Percentiles rank a stretch among this genome's conserved stretches.
Evolutionary conservation across 441 rosid species (phyloP).

Genomic region (Euphorbia celastroides): DNA sequence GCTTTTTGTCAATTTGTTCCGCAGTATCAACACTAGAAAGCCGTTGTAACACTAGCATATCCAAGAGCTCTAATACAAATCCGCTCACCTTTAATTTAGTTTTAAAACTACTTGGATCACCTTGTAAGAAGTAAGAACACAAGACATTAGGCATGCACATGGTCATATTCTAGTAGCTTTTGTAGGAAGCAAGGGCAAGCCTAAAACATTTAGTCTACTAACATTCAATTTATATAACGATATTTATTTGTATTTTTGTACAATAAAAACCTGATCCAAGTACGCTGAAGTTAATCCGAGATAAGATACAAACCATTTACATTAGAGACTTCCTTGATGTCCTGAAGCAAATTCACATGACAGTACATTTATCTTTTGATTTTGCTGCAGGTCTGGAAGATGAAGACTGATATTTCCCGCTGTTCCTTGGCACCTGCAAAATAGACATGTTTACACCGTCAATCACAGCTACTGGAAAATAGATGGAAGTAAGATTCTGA

Average conservation of each 20-base stretch:
- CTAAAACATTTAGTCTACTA: neutral
- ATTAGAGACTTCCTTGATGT: conserved; percentile 21
- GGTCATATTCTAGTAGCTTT: neutral
- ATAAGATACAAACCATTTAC: conserved; percentile 38
- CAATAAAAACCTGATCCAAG: conserved; percentile 18
- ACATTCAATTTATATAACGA: conserved; percentile 13
- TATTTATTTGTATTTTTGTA: conserved; percentile 10
- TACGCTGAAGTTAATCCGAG: conserved; percentile 9
- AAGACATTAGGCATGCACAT: neutral
- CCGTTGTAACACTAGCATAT: conserved; percentile 9
- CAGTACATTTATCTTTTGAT: conserved; percentile 70
- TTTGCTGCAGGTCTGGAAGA: conserved; percentile 56
- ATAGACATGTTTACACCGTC: neutral
- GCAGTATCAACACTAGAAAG: conserved; percentile 23
- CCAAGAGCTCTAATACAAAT: neutral
- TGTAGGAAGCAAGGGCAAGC: neutral
- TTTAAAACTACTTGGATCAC: neutral
- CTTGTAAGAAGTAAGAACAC: neutral
- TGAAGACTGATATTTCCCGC: conserved; percentile 37
- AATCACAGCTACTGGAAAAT: neutral
- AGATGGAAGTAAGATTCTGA: neutral
- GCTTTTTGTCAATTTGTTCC: neutral
- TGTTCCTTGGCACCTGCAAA: conserved; percentile 59
- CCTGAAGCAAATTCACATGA: conserved; percentile 54
- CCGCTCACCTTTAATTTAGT: neutral